Conservation (phyloP, 2,329 filamentous ascomycete genomes). For the Pseudogymnoascus sp. region DNA sequence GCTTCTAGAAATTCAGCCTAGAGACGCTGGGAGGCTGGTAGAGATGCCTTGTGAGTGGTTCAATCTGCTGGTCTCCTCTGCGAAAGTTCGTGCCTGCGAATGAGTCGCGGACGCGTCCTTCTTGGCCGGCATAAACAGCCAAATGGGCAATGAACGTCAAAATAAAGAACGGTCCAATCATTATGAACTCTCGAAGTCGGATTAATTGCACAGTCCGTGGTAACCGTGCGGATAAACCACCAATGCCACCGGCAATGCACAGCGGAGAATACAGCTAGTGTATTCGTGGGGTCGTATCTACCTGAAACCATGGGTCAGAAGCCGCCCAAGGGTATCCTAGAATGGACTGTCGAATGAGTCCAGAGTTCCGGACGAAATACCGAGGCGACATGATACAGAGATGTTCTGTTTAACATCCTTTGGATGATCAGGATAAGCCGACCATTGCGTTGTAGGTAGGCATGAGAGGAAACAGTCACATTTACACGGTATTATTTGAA, state of each 20-base stretch:
- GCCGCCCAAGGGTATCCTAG: neutral
- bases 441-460: neutral
- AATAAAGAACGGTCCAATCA: slow-evolving; percentile 2
- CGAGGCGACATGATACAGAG: neutral
- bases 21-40: neutral
- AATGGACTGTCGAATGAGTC: neutral
- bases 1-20: neutral
- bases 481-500: neutral
- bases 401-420: neutral
- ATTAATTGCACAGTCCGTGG: neutral
- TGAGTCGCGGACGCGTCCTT: neutral
- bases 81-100: neutral
- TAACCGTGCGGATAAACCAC: neutral
- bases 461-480: neutral
- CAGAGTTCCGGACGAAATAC: neutral
- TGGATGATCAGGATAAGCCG: neutral
- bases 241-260: neutral
- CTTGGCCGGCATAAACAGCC: neutral
- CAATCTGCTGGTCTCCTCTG: neutral
- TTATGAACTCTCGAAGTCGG: neutral
- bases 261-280: neutral
- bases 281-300: neutral
- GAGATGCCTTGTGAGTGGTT: neutral
- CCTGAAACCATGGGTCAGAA: neutral
- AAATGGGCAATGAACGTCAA: neutral